Percentiles rank a stretch among this genome's conserved stretches.
Conservation (phyloP, 352 stramenopile genomes). For the Phytophthora foliorum region DNA sequence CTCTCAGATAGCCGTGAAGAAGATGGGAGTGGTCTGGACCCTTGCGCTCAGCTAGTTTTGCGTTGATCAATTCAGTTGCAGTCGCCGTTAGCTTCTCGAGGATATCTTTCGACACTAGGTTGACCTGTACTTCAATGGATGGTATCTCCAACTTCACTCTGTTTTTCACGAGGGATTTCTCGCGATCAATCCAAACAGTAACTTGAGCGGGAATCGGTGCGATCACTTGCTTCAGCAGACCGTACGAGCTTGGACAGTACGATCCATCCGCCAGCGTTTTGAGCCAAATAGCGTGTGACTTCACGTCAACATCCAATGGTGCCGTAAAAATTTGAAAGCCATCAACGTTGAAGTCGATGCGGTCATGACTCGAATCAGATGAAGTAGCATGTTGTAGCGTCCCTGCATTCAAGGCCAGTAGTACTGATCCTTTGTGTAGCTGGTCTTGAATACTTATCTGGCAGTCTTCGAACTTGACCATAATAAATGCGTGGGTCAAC, state of each 20-base stretch:
- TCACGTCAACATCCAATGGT: constrained; percentile 77
- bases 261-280: constrained; percentile 63
- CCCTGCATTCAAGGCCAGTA: constrained; percentile 71
- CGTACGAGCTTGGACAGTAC: constrained; percentile 70
- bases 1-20: constrained; percentile 31
- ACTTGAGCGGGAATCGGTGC: constrained; percentile 68
- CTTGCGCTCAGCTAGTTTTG: constrained; percentile 59
- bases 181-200: constrained; percentile 63
- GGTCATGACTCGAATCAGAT: constrained; percentile 54
- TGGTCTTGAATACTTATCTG: constrained; percentile 83
- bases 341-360: constrained; percentile 69
- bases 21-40: constrained; percentile 44
- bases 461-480: constrained; percentile 83
- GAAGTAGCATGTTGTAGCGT: constrained; percentile 69
- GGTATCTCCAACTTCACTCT: constrained; percentile 69
- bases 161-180: constrained; percentile 46
- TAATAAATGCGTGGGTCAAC: constrained; percentile 65
- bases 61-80: constrained; percentile 43
- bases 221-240: constrained; percentile 73
- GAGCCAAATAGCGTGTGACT: constrained; percentile 74
- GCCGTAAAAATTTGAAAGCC: constrained; percentile 76
- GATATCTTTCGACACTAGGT: constrained; percentile 67
- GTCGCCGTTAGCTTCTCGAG: constrained; percentile 60
- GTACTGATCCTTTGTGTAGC: constrained; percentile 70
- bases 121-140: constrained; percentile 60